phyloP scores from a whole-genome alignment of 2,329 filamentous ascomycete genomes.

The Chaetomiaceae sp. region DNA sequence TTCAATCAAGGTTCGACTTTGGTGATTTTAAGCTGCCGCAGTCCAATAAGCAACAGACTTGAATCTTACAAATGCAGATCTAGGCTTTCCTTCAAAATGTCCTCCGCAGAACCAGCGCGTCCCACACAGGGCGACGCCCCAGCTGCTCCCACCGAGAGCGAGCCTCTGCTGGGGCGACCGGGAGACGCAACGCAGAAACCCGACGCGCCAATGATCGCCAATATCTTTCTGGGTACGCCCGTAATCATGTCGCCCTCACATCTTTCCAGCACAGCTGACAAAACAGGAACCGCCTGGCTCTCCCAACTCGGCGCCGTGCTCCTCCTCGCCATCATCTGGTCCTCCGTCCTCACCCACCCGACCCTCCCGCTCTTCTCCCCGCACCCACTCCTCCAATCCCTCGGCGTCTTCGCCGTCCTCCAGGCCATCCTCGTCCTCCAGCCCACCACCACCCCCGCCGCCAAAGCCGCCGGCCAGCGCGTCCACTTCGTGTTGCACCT shows the following conservation, averaged over 20 bases:
- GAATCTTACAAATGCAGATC: no score
- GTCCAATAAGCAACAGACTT: no score
- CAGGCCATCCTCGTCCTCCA: conserved; percentile 83
- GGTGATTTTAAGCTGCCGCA: no score
- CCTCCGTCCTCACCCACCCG: conserved; percentile 59
- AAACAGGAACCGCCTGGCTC: conserved; percentile 70
- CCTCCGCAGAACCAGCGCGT: conserved; percentile 6
- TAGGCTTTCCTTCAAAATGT: conserved; percentile 11
- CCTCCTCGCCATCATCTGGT: conserved; percentile 73
- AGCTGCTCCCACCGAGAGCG: conserved; percentile 34
- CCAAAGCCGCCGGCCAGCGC: conserved; percentile 61
- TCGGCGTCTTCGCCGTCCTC: conserved; percentile 69
- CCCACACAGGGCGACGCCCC: not conserved
- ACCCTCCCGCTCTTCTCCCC: conserved; percentile 76
- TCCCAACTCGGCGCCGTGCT: conserved; percentile 76
- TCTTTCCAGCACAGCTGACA: not conserved
- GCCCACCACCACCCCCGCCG: conserved; percentile 70
- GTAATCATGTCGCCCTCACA: no score
- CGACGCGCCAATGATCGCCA: conserved; percentile 59
- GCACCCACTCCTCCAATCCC: conserved; percentile 69
- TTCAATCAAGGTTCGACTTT: no score
- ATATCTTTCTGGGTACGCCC: conserved; percentile 68
- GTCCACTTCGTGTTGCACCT: conserved; percentile 68
- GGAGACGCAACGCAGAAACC: conserved; percentile 56
- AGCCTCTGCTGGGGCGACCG: conserved; percentile 42